Evolutionary conservation across 768 basidiomycete species (phyloP).

Genomic region (Termitomyces sp.): DNA sequence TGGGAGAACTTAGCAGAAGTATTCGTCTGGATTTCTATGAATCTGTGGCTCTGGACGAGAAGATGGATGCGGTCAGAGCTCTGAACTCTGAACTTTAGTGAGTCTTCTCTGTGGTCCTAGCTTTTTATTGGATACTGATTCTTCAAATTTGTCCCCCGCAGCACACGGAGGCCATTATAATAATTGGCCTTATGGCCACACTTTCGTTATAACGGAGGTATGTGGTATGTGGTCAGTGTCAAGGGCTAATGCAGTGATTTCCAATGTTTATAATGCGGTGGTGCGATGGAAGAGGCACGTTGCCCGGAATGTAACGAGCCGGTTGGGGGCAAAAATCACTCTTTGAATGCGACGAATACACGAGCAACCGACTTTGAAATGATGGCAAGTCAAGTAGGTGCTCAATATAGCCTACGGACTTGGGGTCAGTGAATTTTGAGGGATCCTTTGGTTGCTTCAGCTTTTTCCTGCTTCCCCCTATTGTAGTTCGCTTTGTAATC

Average conservation of each 20-base stretch:
- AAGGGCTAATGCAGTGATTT: background rate
- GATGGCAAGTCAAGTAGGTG: slow-evolving; percentile 23
- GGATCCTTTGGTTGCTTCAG: no score
- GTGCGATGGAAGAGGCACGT: slow-evolving; percentile 37
- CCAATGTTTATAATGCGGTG: slow-evolving; percentile 43
- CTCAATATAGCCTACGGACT: background rate
- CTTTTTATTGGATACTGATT: background rate
- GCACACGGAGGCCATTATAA: slow-evolving; percentile 42
- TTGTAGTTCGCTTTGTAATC: background rate
- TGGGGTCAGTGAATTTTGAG: slow-evolving; percentile 7
- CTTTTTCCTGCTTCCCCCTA: no score
- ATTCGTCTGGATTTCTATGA: slow-evolving; percentile 42
- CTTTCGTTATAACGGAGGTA: slow-evolving; percentile 55
- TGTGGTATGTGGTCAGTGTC: slow-evolving; percentile 2
- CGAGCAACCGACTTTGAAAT: slow-evolving; percentile 42
- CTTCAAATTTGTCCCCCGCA: slow-evolving; percentile 5
- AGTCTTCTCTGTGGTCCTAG: slow-evolving; percentile 6
- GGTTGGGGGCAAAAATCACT: slow-evolving; percentile 47
- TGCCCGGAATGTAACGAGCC: slow-evolving; percentile 56
- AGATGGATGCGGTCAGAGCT: slow-evolving; percentile 42
- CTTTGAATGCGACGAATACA: slow-evolving; percentile 36
- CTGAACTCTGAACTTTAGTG: slow-evolving; percentile 47
- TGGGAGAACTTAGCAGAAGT: slow-evolving; percentile 37
- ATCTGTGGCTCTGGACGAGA: slow-evolving; percentile 49
- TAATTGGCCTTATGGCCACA: slow-evolving; percentile 55